Conservation (phyloP, 495 filamentous ascomycete genomes). For the Daldinia decipiens region DNA sequence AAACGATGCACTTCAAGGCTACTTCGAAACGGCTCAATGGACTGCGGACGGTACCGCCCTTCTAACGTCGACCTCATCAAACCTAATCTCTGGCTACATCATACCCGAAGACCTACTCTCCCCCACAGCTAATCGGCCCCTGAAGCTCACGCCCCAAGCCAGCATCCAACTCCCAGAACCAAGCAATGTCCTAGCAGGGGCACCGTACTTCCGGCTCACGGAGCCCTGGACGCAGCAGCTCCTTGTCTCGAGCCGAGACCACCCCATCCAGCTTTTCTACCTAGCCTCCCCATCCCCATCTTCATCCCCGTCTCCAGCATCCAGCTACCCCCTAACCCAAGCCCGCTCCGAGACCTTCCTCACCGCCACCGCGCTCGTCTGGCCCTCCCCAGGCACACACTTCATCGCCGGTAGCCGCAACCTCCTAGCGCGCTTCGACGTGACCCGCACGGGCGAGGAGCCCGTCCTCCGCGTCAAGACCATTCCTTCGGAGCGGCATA, state of each 20-base stretch:
- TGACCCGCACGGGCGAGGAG: slow-evolving; percentile 67
- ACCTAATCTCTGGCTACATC: slow-evolving; percentile 75
- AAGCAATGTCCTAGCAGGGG: slow-evolving; percentile 74
- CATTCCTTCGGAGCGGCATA: slow-evolving; percentile 77
- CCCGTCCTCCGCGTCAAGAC: slow-evolving; percentile 74
- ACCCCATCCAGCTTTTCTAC: slow-evolving; percentile 77
- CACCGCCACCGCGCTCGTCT: slow-evolving; percentile 78
- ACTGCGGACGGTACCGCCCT: slow-evolving; percentile 85
- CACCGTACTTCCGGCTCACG: slow-evolving; percentile 76
- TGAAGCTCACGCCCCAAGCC: slow-evolving; percentile 69
- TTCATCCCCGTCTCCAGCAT: slow-evolving; percentile 53
- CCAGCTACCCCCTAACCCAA: slow-evolving; percentile 76
- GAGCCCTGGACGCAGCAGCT: slow-evolving; percentile 73
- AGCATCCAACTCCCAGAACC: slow-evolving; percentile 70
- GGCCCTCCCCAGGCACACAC: slow-evolving; percentile 65
- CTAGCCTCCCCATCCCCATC: slow-evolving; percentile 32
- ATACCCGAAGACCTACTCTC: slow-evolving; percentile 78
- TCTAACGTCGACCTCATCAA: slow-evolving; percentile 76
- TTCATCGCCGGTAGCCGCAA: slow-evolving; percentile 80
- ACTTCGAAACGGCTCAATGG: slow-evolving; percentile 68
- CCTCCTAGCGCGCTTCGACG: slow-evolving; percentile 80
- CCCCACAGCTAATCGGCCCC: slow-evolving; percentile 51
- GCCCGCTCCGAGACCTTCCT: slow-evolving; percentile 82
- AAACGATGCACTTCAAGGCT: slow-evolving; percentile 47
- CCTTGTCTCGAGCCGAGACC: slow-evolving; percentile 72